Evolutionary conservation across 805 yeast species (phyloP), one percentile per base, ranked within the genome.

Genomic region (Spencermartinsiella europaea): DNA sequence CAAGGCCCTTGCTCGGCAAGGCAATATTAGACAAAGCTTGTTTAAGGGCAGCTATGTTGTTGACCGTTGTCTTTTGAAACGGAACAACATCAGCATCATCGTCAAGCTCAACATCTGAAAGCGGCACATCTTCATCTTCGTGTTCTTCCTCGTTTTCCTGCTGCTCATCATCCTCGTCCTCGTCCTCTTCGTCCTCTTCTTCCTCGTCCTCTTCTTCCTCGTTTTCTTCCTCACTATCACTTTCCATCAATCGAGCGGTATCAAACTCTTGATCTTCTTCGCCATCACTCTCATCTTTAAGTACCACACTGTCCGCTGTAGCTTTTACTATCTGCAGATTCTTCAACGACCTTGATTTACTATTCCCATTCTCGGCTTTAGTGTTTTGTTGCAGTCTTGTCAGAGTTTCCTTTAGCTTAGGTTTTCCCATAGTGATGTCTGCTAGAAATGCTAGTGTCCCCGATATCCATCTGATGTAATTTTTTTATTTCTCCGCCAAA

Each of bases 31-130:
- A 51, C 15, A 63, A 52, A 19, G 68, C 51, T 39, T 58, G 59
- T 34, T 54, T 50, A 35, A 71, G 59, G 2, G 99, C 98, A n/a
- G 85, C 82, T 40, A 72, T 73, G 69, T 93, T 91, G 68, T 93
- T 89, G 53, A 91, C 73, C 10, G 96, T 90, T 42, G 88, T 75
- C 65, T 90, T 90, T 48, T 93, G 88, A 67, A 84, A 80, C 41
- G 98, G 97, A 33, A 91, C 89, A 38, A 90, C 79, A 65, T 93
- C 99, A 15, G 95, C 95, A 63, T 90, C 97, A 1, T 93, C 86
- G 60, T 89, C 97, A 37, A 87, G 69, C 60, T 91, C 97, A 21
- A 84, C 97, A 45, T 89, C 97, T 0, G 95, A 85, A 44, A 88
- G 76, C 17, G 96, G 85, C 38, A 90, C 76, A 56, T 89, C 97